Percentiles rank a stretch among this genome's conserved stretches.
phyloP scores from a whole-genome alignment of 2,329 filamentous ascomycete genomes.

The Penicillium sp. region DNA sequence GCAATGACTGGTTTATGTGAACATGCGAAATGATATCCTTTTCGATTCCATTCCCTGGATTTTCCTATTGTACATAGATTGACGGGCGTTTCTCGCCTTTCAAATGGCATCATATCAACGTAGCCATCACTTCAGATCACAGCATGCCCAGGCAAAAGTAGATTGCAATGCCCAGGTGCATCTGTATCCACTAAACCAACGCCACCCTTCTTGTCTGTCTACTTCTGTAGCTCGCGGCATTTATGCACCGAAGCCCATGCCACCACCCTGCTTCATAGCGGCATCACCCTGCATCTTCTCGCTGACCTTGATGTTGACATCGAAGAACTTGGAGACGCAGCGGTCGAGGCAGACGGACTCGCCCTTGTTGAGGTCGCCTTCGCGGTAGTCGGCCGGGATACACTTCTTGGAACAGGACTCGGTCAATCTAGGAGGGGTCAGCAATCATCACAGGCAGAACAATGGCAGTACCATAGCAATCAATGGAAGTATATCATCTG shows the following conservation, averaged over 20 bases:
- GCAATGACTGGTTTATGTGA: constrained; percentile 6
- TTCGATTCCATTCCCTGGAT: constrained; percentile 19
- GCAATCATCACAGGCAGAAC: neutral
- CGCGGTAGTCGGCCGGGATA: constrained; percentile 85
- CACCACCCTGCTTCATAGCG: constrained; percentile 56
- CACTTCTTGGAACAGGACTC: constrained; percentile 92
- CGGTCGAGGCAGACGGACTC: constrained; percentile 97
- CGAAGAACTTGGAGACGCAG: constrained; percentile 97
- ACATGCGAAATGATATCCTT: constrained; percentile 13
- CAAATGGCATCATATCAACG: constrained; percentile 20
- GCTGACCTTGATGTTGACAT: constrained; percentile 94
- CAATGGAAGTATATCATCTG: neutral
- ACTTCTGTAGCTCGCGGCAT: too few relatives aligned
- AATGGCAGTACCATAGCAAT: too few relatives aligned
- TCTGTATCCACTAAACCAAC: too few relatives aligned
- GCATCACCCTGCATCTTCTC: constrained; percentile 93
- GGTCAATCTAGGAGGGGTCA: constrained; percentile 57
- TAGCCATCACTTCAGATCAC: constrained; percentile 3
- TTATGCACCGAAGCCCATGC: constrained; percentile 49
- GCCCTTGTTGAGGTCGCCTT: constrained; percentile 96
- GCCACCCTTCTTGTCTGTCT: too few relatives aligned
- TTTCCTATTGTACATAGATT: constrained; percentile 26
- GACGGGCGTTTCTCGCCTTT: constrained; percentile 15
- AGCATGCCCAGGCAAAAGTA: too few relatives aligned
- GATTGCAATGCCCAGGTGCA: too few relatives aligned